These are phyloP conservation scores for Carex littledalei DNA, from an alignment of 176 grass and related monocot genomes.

Conservation along the genomic window DNA sequence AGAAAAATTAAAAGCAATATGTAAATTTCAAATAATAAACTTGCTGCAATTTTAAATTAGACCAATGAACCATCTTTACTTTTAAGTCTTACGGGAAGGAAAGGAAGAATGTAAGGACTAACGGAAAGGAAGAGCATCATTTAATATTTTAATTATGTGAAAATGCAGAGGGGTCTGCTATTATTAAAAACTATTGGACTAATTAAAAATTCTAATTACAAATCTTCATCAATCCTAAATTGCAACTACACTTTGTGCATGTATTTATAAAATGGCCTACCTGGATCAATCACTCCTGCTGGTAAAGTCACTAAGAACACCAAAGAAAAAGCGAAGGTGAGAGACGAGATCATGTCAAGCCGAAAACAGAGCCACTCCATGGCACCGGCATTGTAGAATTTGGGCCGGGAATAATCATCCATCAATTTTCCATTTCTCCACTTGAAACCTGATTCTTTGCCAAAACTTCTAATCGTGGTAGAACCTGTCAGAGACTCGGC, in stretches of 20 bases:
- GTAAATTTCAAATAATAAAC: neutral
- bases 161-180: neutral
- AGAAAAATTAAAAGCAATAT: neutral
- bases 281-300: conserved; percentile 46
- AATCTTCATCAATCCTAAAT: neutral
- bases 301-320: conserved; percentile 39
- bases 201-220: neutral
- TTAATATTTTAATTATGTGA: neutral
- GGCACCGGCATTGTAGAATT: conserved; percentile 58
- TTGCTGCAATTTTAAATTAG: neutral
- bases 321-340: conserved; percentile 49
- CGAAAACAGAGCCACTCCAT: conserved; percentile 79
- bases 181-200: neutral
- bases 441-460: conserved; percentile 52
- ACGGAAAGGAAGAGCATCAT: neutral
- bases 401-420: conserved; percentile 62
- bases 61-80: neutral
- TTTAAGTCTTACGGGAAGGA: neutral
- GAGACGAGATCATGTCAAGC: conserved; percentile 53
- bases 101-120: neutral
- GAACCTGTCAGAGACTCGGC: conserved; percentile 86
- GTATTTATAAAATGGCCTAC: conserved; percentile 15
- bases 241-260: neutral
- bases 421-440: conserved; percentile 50
- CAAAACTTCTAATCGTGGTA: conserved; percentile 81